Base-by-base conservation (phyloP, 2,329 filamentous ascomycete genomes). In the Cryphonectria radicalis region DNA sequence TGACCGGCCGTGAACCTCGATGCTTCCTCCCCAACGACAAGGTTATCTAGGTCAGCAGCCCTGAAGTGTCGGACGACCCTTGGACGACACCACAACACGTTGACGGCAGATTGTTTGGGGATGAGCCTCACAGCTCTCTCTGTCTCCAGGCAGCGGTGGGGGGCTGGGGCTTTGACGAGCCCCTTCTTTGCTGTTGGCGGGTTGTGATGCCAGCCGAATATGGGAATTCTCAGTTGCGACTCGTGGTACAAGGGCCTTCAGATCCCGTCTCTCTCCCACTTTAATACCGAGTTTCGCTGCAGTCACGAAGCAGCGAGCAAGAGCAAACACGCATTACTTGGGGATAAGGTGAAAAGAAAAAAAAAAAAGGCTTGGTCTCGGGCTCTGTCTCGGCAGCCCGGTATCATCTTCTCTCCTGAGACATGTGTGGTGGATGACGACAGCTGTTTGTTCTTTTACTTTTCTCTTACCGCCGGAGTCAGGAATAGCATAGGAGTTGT, bases 401-500 rank as follows among this genome's bases (percentile, higher is more conserved):
- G 60, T 69, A 22, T 8, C 19, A 22, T 67, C 19, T 63, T 67
- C 70, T 67, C 42, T 37, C 59, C 8, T 46, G 68, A 37, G 64
- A 63, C 22, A 32, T 32, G 68, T 55, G 60, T 60, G 62, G 55
- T 46, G 68, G 63, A 66, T 50, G 63, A 63, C 50, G 65, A 43
- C 43, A 43, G 40, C 22, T 53, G 55, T 68, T 53, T 28, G 32
- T 68, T 53, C 55, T 70, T 66, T 22, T 43, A 19, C 22, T 55
- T 63, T 70, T 70, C 64, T 62, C 66, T 71, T 69, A 69, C 68
- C 68, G 65, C 60, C 62, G 71, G 71, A 70, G 71, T 72, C 69
- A 62, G 71, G 71, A 70, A 70, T 72, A 72, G 71, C 71, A 72
- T 72, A 68, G 68, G 71, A 70, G 66, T 70, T 72, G 68, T 66